A percentile compares a stretch with the other conserved stretches of the same genome.
Evolutionary conservation across 225 moss, liverwort and hornwort species (phyloP).

Genomic region (Polytrichum formosum): DNA sequence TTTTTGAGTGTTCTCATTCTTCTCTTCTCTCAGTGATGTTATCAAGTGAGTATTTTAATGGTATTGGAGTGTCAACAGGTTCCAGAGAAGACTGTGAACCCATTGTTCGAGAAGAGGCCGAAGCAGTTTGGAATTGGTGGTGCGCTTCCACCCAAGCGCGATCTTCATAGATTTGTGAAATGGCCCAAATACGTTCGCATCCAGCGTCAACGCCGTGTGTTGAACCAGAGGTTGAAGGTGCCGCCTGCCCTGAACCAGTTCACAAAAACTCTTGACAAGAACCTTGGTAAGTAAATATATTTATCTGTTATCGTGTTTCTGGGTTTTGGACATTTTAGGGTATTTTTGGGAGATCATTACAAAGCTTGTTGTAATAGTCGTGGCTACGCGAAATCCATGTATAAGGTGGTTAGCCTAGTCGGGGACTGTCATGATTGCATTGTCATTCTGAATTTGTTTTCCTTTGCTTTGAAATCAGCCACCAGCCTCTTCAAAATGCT

Average conservation of each 20-base stretch:
- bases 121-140: constrained; percentile 68
- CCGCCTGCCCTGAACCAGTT: constrained; percentile 61
- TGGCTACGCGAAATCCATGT: too few relatives aligned
- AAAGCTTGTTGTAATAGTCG: too few relatives aligned
- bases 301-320: too few relatives aligned
- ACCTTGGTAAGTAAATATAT: constrained; percentile 26
- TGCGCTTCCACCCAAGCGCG: constrained; percentile 52
- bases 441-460: background rate
- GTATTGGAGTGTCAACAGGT: constrained; percentile 6
- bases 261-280: constrained; percentile 60
- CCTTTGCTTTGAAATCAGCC: constrained; percentile 26
- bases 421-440: too few relatives aligned
- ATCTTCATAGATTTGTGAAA: constrained; percentile 62
- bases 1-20: background rate
- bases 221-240: constrained; percentile 65
- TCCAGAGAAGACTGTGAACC: constrained; percentile 38
- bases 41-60: background rate
- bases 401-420: too few relatives aligned
- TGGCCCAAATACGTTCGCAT: constrained; percentile 67
- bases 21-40: too few relatives aligned
- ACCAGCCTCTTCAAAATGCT: constrained; percentile 77
- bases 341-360: too few relatives aligned
- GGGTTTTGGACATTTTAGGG: too few relatives aligned
- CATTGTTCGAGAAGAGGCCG: constrained; percentile 54
- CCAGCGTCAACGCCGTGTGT: constrained; percentile 55